Evolutionary conservation across 352 stramenopile species (phyloP).

Genomic region (Phytophthora ohioensis): DNA sequence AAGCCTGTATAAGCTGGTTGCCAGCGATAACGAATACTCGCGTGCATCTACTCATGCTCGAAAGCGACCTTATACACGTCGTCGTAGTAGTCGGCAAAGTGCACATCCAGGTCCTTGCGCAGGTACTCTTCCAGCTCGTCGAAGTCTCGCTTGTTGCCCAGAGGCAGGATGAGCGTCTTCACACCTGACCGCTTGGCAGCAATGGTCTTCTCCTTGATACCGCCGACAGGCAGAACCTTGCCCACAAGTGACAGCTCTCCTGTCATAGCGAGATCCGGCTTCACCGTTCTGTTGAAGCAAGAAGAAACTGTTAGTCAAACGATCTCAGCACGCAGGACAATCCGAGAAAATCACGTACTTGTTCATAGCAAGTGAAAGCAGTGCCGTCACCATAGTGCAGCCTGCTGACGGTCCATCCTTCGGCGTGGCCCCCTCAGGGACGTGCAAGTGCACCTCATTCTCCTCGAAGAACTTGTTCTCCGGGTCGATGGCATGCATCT

Average conservation of each 20-base stretch:
- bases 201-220: constrained; percentile 99
- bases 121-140: constrained; percentile 98
- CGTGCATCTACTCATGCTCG: constrained; percentile 51
- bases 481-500: constrained; percentile 67
- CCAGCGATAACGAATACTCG: not conserved
- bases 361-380: constrained; percentile 96
- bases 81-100: constrained; percentile 98
- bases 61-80: constrained; percentile 97
- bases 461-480: constrained; percentile 96
- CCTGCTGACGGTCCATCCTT: constrained; percentile 99
- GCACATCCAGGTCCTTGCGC: constrained; percentile 95
- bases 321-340: not conserved
- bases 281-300: constrained; percentile 78
- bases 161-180: constrained; percentile 94
- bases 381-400: constrained; percentile 98
- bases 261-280: constrained; percentile 98
- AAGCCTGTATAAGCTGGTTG: constrained; percentile 15
- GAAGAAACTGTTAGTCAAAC: constrained; percentile 22
- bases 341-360: constrained; percentile 58
- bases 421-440: constrained; percentile 98
- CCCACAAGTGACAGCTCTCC: constrained; percentile 96
- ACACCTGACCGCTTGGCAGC: constrained; percentile 96
- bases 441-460: constrained; percentile 97
- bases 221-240: constrained; percentile 98
- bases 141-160: constrained; percentile 96